Conservation (phyloP, 345 rosid genomes). For the Ricinus communis region DNA sequence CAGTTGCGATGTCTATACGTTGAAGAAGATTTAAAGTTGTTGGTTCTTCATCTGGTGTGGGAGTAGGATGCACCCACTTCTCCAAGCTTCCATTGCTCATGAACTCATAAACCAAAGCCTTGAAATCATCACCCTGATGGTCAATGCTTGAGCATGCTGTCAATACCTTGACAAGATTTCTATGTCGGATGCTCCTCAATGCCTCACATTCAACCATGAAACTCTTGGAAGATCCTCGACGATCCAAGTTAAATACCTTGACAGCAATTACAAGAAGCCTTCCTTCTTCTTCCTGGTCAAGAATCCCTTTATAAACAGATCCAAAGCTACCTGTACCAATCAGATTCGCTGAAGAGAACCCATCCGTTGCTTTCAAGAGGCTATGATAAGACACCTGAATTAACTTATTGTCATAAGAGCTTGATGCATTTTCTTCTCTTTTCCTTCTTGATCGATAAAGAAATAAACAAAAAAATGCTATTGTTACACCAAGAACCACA, state of each 20-base stretch:
- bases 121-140: constrained; percentile 7
- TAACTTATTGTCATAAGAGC: background rate
- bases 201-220: background rate
- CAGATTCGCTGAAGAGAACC: background rate
- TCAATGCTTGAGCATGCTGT: constrained; percentile 9
- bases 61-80: background rate
- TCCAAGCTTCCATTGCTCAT: background rate
- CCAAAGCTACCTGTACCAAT: background rate
- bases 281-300: background rate
- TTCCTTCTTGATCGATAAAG: background rate
- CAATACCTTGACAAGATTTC: constrained; percentile 9
- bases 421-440: background rate
- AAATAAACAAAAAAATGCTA: background rate
- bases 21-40: background rate
- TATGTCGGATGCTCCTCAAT: constrained; percentile 3
- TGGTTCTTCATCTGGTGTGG: background rate
- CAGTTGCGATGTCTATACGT: background rate
- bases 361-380: background rate
- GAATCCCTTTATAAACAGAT: background rate
- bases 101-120: constrained; percentile 14
- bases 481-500: background rate
- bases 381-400: background rate
- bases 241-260: background rate
- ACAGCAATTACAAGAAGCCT: background rate
- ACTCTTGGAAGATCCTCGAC: background rate